Evolutionary conservation across 148 eudicot genomes (phyloP).

Genomic region (Dianthus caryophyllus): DNA sequence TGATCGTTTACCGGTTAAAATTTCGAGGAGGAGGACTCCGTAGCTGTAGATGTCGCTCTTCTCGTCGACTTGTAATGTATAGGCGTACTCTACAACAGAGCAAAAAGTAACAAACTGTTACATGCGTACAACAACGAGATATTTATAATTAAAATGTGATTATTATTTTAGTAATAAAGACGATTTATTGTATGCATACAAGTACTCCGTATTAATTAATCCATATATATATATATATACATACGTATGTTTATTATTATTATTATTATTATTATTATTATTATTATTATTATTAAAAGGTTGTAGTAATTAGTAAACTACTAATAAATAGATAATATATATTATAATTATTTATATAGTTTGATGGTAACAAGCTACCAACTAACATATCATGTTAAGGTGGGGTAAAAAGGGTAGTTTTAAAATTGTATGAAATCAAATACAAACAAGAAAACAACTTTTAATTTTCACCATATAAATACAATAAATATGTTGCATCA

Average conservation of each 20-base stretch:
- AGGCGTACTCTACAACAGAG: slow-evolving; percentile 67
- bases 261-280: too few species aligned
- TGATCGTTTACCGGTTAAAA: slow-evolving; percentile 64
- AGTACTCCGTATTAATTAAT: too few species aligned
- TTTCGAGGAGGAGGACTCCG: slow-evolving; percentile 81
- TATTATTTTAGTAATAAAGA: background rate
- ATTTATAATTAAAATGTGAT: too few species aligned
- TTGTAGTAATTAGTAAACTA: too few species aligned
- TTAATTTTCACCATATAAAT: slow-evolving; percentile 13
- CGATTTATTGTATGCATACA: background rate
- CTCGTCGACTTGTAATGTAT: slow-evolving; percentile 93
- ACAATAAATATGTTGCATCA: slow-evolving; percentile 18
- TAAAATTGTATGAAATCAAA: background rate
- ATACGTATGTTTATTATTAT: too few species aligned
- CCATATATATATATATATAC: too few species aligned
- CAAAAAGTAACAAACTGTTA: background rate
- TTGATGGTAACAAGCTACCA: background rate
- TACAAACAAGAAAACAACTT: slow-evolving; percentile 35
- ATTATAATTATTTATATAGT: too few species aligned
- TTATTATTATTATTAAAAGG: too few species aligned
- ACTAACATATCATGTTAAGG: background rate
- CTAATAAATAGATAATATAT: too few species aligned
- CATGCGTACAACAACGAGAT: too few species aligned
- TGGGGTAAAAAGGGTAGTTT: slow-evolving; percentile 11
- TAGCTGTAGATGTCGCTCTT: slow-evolving; percentile 94